Evolutionary conservation across 2,329 filamentous ascomycete species (phyloP).

Genomic region (Sclerotinia minor): DNA sequence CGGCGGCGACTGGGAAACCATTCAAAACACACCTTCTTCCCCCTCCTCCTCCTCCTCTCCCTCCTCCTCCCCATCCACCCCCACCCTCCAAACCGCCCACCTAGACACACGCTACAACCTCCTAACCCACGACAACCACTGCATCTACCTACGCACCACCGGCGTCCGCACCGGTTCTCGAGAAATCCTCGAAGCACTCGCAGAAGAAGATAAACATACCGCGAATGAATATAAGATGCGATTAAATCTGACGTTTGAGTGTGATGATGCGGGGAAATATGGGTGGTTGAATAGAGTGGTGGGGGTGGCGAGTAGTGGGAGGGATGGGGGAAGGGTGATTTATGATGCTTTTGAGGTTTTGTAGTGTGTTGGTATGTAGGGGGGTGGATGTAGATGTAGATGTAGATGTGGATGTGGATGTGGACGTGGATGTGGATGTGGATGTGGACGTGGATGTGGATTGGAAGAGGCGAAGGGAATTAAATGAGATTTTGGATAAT

Average conservation of each 20-base stretch:
- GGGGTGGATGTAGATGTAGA: no score
- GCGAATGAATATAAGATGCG: constrained; percentile 37
- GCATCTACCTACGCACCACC: background rate
- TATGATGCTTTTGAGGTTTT: constrained; percentile 30
- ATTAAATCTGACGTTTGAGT: constrained; percentile 38
- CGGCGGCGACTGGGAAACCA: constrained; percentile 18
- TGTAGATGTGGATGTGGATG: background rate
- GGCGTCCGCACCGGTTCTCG: background rate
- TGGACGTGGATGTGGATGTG: no score
- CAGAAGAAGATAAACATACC: background rate
- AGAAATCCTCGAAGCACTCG: background rate
- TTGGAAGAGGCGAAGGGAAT: background rate
- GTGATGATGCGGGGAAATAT: constrained; percentile 35
- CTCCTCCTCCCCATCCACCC: background rate
- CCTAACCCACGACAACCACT: constrained; percentile 2
- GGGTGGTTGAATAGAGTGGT: constrained; percentile 36
- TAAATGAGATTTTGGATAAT: background rate
- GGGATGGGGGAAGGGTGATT: constrained; percentile 27
- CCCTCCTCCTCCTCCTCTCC: background rate
- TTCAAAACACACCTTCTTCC: constrained; percentile 24
- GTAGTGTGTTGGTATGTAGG: background rate
- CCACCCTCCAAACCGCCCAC: background rate
- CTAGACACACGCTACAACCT: constrained; percentile 10
- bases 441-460: no score
- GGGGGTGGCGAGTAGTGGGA: constrained; percentile 27